Conservation (phyloP, 805 yeast genomes). For the Metschnikowia continentalis region DNA sequence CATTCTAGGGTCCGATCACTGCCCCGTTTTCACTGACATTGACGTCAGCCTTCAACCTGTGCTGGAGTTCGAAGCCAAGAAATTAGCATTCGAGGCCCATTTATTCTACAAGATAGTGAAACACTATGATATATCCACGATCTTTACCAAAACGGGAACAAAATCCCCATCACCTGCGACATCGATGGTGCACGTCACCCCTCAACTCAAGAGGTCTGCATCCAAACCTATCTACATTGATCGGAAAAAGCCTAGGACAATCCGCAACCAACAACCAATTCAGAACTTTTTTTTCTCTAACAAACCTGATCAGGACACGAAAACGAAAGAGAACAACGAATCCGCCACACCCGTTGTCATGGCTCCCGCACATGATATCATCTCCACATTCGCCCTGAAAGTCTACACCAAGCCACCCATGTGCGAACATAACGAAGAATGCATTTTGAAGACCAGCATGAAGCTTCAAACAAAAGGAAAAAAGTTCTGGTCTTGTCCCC, state of each 20-base stretch:
- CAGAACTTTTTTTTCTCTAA: constrained; percentile 20
- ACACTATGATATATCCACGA: constrained; percentile 30
- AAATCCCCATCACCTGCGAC: constrained; percentile 1
- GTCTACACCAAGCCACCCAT: constrained; percentile 25
- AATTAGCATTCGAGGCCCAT: constrained; percentile 22
- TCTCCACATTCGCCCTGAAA: constrained; percentile 9
- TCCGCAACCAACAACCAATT: constrained; percentile 22
- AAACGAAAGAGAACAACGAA: background rate
- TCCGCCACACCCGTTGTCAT: background rate
- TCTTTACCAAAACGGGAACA: constrained; percentile 20
- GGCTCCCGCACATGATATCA: constrained; percentile 1
- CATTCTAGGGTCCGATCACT: constrained; percentile 87
- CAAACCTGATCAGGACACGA: background rate
- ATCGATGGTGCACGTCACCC: background rate
- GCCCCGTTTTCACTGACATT: constrained; percentile 81
- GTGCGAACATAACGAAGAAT: constrained; percentile 25
- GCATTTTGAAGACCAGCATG: constrained; percentile 28
- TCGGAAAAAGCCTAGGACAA: constrained; percentile 3
- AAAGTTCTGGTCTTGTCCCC: constrained; percentile 31
- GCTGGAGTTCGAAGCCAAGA: background rate
- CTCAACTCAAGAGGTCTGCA: background rate
- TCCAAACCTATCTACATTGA: constrained; percentile 1
- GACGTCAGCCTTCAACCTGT: constrained; percentile 16
- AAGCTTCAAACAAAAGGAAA: constrained; percentile 25
- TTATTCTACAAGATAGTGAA: constrained; percentile 19